Base-by-base conservation (phyloP, 169 alveolate genomes). In the Plasmodium ovale region DNA sequence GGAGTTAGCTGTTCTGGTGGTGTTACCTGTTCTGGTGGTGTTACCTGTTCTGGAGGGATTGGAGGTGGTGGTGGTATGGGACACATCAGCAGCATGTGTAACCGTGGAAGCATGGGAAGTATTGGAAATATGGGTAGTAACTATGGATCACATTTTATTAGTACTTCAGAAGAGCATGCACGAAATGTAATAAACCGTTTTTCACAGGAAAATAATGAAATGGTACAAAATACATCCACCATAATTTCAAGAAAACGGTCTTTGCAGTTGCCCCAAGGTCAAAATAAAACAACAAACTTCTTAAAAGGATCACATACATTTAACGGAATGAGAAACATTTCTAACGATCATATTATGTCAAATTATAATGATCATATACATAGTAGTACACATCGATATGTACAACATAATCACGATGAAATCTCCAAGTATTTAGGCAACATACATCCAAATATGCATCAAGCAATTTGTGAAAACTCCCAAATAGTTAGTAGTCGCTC, bases 321-420 rank as follows among this genome's bases (percentile, higher is more conserved):
- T 60, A 59, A 74, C 44, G 74, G 74, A 12, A 74, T 62, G 29
- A 59, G 44, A 74, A 74, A 60, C 62, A 68, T 27, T 16, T 33
- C 16, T 53, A 65, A 67, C 29, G 82, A 79, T 6, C 62, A 56
- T 47, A 49, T 29, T 19, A 64, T 64, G 21, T 25, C 42, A 7
- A 54, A 53, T 79, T 59, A 64, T 27, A 64, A 60, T 47, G 68
- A 64, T 4, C 64, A 31, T 16, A 6, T 65, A 64, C 62, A 79
- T 64, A 67, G 31, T 25, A 82, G 65, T 29, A 12, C 82, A 64
- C 89, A 79, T n/a, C 33, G 58, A 19, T 79, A 53, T 56, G 0
- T 64, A 39, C 77, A 79, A 49, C 89, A 62, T 51, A 79, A 79
- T 29, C 89, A 79, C 31, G 77, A 65, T 16, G 49, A 73, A 60